A percentile compares a stretch with the other conserved stretches of the same genome.
Conservation (phyloP, 441 rosid species). For the Erodium moschatum region DNA sequence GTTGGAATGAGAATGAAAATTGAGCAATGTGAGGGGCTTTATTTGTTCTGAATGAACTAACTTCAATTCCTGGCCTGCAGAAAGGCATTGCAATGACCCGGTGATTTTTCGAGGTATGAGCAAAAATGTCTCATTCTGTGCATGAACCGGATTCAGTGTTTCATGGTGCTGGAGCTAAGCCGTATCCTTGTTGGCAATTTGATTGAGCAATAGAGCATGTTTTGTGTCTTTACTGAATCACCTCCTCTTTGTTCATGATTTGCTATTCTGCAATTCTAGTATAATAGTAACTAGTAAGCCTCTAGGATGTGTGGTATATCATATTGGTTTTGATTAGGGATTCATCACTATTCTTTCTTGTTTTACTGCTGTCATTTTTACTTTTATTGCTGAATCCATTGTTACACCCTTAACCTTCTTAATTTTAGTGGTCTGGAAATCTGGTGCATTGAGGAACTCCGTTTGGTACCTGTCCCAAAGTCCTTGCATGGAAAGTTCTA, state of each 20-base stretch:
- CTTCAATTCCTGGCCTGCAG: conserved; percentile 19
- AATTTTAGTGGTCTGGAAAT: conserved; percentile 60
- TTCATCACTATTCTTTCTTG: background rate
- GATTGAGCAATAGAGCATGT: background rate
- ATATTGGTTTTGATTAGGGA: background rate
- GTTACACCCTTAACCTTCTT: conserved; percentile 16
- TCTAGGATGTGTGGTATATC: background rate
- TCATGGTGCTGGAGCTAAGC: conserved; percentile 49
- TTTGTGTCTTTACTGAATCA: background rate
- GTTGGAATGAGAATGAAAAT: background rate
- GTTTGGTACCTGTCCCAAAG: conserved; percentile 44
- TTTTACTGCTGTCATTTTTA: background rate
- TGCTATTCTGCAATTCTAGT: background rate
- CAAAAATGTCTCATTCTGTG: conserved; percentile 35
- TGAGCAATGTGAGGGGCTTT: background rate
- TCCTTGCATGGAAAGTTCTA: conserved; percentile 59
- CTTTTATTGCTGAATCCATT: conserved; percentile 3
- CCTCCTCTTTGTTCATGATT: background rate
- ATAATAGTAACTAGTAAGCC: background rate
- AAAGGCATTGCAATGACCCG: background rate
- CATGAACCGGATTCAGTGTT: conserved; percentile 47
- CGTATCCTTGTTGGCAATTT: conserved; percentile 35
- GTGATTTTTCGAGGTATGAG: conserved; percentile 18
- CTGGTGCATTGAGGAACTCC: conserved; percentile 60
- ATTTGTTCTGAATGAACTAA: background rate